A percentile compares a stretch with the other conserved stretches of the same genome.
Evolutionary conservation across 23 red algal genomes (phyloP).

Genomic region (Gracilaria gracilis): DNA sequence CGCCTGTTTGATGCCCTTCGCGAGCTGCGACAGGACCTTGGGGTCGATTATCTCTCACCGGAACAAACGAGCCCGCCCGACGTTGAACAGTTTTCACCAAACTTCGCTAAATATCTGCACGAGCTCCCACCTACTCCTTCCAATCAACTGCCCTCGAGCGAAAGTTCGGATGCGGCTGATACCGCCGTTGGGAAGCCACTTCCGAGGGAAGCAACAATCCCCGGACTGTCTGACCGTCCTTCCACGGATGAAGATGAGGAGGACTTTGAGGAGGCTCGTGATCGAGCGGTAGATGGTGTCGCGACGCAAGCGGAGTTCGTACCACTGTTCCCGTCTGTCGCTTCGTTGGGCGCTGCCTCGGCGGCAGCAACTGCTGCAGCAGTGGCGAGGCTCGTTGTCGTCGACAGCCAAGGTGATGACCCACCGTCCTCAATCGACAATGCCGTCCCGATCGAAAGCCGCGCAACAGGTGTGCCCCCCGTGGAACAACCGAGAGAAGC

Average conservation of each 20-base stretch:
- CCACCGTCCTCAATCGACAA: conserved; percentile 2
- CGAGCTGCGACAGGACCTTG: neutral
- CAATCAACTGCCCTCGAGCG: conserved; percentile 20
- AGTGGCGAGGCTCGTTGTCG: neutral
- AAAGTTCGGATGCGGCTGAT: neutral
- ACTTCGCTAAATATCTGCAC: conserved; percentile 42
- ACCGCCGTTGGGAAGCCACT: conserved; percentile 2
- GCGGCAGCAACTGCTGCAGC: neutral
- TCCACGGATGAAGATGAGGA: neutral
- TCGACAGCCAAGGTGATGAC: neutral
- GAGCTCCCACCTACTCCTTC: conserved; percentile 35
- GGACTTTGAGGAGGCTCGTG: neutral
- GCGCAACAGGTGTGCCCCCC: neutral
- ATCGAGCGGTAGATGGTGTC: neutral
- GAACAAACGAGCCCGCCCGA: neutral
- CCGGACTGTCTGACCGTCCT: neutral
- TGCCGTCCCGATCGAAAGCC: neutral
- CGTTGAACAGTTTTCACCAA: conserved; percentile 19
- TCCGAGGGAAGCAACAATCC: neutral
- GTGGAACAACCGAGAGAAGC: neutral
- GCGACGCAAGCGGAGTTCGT: neutral
- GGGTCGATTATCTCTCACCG: neutral
- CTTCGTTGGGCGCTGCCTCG: neutral
- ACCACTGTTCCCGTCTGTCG: neutral
- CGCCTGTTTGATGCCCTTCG: neutral